Base-by-base conservation (phyloP, 1,284 basidiomycete genomes). In the Irpex sp. region DNA sequence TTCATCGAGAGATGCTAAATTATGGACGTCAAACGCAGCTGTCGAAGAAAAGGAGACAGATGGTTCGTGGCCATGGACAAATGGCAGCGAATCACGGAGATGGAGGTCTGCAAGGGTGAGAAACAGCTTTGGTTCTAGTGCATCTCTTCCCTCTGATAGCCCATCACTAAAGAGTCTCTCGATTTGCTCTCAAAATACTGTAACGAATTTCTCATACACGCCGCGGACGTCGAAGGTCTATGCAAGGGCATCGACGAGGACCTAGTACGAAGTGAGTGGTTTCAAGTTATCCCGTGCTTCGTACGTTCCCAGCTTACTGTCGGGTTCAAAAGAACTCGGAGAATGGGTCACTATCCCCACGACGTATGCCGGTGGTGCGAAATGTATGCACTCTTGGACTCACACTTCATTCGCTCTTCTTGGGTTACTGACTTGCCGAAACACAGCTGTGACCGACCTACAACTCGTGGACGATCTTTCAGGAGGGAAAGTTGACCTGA, bases 61-160 rank as follows among this genome's bases (percentile, higher is more conserved):
- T 99, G 97, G 97, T 82, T 95, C 43, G 93, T 99, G 5, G 96
- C 97, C 0, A 98, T 97, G 95, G 98, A 99, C 77, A 94, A 95
- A 71, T 99, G 97, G 97, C 96, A 98, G 75, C 91, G 93, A 62
- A 84, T 98, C 60, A 98, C 97, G 0, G 93, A 98, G 71, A 94
- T 95, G 89, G 89, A 93, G 71, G 93, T 99, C 17, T 91, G 84
- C 64, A 79, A 89, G 84, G 92, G 93, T 90, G 61, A 15, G 13
- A 49, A 39, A 53, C 55, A 55, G 19, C 13, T 6, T 39, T 49
- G n/a, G 8, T 50, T 55, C 19, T 13, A 63, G 57, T 13, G 8
- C 39, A 43, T 43, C 15, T 43, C 39, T n/a, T 9, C 15, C 39
- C 15, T 15, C 17, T 21, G 21, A 43, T 62, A 19, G 59, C 57